Conservation (phyloP, 2,329 filamentous ascomycete species). For the Elsinoe australis region DNA sequence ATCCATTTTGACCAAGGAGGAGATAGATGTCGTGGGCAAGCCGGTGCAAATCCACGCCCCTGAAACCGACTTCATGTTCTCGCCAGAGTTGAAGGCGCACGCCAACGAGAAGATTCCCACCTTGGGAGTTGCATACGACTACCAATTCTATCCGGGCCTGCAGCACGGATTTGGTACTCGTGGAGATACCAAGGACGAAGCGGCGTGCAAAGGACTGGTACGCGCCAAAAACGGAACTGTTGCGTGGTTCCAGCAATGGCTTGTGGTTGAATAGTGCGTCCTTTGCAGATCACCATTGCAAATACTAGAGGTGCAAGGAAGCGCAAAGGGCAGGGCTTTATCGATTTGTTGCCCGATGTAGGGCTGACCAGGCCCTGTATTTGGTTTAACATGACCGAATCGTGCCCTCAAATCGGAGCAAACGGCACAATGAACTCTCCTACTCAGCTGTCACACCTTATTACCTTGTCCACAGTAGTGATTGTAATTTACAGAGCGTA, state of each 20-base stretch:
- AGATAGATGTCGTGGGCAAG: conserved; percentile 41
- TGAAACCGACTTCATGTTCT: conserved; percentile 40
- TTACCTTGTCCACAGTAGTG: no score
- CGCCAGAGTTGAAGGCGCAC: conserved; percentile 41
- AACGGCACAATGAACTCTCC: no score
- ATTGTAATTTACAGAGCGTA: no score
- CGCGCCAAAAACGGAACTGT: conserved; percentile 35
- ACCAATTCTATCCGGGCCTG: conserved; percentile 46
- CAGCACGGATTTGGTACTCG: conserved; percentile 41
- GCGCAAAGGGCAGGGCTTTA: no score
- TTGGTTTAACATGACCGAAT: no score
- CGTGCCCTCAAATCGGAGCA: no score
- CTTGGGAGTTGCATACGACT: conserved; percentile 40
- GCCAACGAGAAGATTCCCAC: conserved; percentile 35
- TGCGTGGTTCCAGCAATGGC: conserved; percentile 19
- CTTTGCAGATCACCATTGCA: no score
- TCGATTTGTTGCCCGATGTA: no score
- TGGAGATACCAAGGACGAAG: conserved; percentile 34
- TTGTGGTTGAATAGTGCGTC: conserved; percentile 1
- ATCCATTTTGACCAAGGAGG: conserved; percentile 36
- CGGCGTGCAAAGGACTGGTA: conserved; percentile 40
- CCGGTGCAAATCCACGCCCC: conserved; percentile 48
- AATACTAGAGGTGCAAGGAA: no score
- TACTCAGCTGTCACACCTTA: no score
- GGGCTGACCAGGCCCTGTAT: no score